Conservation (phyloP, 768 basidiomycete genomes). For the Pleurotus djamor region DNA sequence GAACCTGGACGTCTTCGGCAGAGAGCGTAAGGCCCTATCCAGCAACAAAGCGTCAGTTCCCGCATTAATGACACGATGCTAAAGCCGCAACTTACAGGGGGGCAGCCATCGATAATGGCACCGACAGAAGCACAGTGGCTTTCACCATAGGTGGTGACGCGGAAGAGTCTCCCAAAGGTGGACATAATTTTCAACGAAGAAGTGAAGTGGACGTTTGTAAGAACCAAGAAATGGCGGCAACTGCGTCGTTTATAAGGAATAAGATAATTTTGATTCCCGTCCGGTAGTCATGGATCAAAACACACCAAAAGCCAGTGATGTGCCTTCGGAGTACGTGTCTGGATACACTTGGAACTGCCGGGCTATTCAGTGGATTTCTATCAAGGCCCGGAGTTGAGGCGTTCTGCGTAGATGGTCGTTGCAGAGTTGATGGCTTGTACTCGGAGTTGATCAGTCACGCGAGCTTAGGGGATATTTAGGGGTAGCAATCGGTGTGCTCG, state of each 20-base stretch:
- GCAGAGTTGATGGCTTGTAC: background rate
- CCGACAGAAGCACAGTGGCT: conserved; percentile 97
- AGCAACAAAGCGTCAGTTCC: conserved; percentile 4
- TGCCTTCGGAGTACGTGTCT: background rate
- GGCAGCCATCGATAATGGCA: conserved; percentile 96
- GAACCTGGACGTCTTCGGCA: conserved; percentile 83
- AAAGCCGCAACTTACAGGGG: conserved; percentile 62
- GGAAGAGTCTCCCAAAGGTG: conserved; percentile 87
- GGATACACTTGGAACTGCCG: background rate
- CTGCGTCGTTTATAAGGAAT: background rate
- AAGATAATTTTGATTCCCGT: background rate
- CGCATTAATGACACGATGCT: conserved; percentile 4
- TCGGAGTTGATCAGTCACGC: background rate
- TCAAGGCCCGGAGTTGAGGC: background rate
- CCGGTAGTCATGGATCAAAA: conserved; percentile 5
- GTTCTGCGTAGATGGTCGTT: background rate
- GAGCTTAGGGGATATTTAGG: background rate
- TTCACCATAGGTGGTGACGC: conserved; percentile 98
- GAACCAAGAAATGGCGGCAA: background rate
- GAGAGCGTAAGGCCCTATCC: conserved; percentile 78
- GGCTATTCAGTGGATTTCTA: background rate
- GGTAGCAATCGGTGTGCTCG: background rate
- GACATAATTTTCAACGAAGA: conserved; percentile 59
- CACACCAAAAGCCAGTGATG: background rate
- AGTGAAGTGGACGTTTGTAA: background rate